Base-by-base conservation (phyloP, 495 filamentous ascomycete genomes). In the Xylaria scruposa region DNA sequence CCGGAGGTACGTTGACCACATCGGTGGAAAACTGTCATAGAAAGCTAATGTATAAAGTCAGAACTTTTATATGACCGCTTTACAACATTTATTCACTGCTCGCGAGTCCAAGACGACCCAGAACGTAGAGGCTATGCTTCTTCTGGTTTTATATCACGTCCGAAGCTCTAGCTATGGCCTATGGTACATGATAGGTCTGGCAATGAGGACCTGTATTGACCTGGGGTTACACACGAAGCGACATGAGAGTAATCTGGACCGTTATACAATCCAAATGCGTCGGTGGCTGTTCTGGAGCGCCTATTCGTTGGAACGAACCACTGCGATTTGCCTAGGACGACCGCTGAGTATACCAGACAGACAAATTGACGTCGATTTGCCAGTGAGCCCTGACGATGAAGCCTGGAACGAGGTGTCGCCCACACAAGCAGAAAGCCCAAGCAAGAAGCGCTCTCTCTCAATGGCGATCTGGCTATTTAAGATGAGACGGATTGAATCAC, bases 161-260 rank as follows among this genome's bases (percentile, higher is more conserved):
- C 81, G 86, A 12, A 85, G 84, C 24, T 85, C 84, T 1, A 88
- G 83, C 59, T 85, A 86, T 73, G 86, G 85, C 15, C 81, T 88
- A 72, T 88, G 85, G 86, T 88, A 88, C 62, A 86, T 88, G 84
- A 84, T 88, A 51, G 85, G 85, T 38, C 79, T 88, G 31, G 85
- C 85, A 1, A 88, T 87, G 85, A 81, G 85, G 31, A 88, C 84
- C 15, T 85, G 84, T 40, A 85, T 88, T 46, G 85, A 88, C 65
- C 78, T 88, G 5, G 86, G 85, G 6, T 79, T 88, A 10, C 85
- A 88, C 58, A 78, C 84, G 44, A 85, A 83, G 68, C 83, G 83
- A 64, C 85, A 85, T 68, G 84, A 87, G 67, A 79, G 76, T 61
- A 83, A 80, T 56, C 73, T 87, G 40, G 79, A 87, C 29, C 81